Evolutionary conservation across 2,329 filamentous ascomycete species (phyloP).

Genomic region (Botrytis elliptica): DNA sequence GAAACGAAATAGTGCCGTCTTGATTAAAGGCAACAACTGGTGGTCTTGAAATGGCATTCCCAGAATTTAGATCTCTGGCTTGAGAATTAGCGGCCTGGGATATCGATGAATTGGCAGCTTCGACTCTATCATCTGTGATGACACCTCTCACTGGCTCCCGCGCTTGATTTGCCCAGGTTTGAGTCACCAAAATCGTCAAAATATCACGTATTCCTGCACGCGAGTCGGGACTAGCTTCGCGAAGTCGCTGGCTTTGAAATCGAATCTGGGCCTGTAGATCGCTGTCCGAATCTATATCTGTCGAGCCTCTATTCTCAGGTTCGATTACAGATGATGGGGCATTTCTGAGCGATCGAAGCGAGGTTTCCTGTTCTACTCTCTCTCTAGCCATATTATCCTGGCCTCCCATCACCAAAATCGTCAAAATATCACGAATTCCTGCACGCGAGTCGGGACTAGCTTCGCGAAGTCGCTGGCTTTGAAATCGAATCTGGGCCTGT

Average conservation of each 20-base stretch:
- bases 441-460: neutral
- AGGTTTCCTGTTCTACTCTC: neutral
- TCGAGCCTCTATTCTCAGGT: neutral
- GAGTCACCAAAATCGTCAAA: neutral
- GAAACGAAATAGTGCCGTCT: neutral
- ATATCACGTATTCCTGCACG: neutral
- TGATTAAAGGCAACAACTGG: neutral
- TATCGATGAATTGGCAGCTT: fast-evolving
- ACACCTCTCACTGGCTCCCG: neutral
- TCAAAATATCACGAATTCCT: neutral
- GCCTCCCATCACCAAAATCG: neutral
- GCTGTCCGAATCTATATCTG: neutral
- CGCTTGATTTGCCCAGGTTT: too few species aligned
- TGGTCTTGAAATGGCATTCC: neutral
- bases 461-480: neutral
- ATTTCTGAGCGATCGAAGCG: neutral
- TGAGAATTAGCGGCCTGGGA: neutral
- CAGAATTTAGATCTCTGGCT: neutral
- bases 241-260: neutral
- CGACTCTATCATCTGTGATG: fast-evolving
- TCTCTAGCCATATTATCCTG: neutral
- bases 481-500: neutral
- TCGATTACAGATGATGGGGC: fast-evolving
- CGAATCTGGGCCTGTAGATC: neutral
- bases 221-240: neutral